Evolutionary conservation across 2,329 filamentous ascomycete species (phyloP).

Genomic region (Xylariomycetidae sp.): DNA sequence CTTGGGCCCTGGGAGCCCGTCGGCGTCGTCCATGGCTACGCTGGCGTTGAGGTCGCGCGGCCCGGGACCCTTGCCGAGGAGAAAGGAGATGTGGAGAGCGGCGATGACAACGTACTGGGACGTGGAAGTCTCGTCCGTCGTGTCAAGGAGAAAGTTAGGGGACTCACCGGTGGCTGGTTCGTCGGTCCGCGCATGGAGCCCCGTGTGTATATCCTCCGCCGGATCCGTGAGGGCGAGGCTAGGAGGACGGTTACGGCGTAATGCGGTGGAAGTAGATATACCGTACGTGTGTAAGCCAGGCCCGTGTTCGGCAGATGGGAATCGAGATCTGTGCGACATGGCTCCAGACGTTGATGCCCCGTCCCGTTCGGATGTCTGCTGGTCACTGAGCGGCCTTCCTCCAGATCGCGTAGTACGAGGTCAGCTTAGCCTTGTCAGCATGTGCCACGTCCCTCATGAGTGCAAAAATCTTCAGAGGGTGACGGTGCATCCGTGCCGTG

Average conservation of each 20-base stretch:
- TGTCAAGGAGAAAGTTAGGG: slow-evolving; percentile 36
- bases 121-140: slow-evolving; percentile 34
- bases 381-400: too few species aligned
- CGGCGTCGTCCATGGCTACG: slow-evolving; percentile 51
- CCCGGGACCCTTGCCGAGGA: slow-evolving; percentile 32
- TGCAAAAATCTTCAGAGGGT: too few species aligned
- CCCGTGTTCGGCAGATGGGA: too few species aligned
- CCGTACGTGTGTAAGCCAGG: too few species aligned
- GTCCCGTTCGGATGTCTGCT: too few species aligned
- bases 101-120: slow-evolving; percentile 34
- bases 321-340: too few species aligned
- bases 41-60: slow-evolving; percentile 51
- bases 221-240: slow-evolving; percentile 22
- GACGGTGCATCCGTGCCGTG: too few species aligned
- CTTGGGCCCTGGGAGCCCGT: slow-evolving; percentile 50
- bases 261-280: too few species aligned
- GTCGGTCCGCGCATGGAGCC: slow-evolving; percentile 56
- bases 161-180: slow-evolving; percentile 56
- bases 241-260: slow-evolving; percentile 22
- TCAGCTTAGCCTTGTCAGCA: too few species aligned
- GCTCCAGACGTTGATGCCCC: too few species aligned
- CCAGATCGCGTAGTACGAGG: too few species aligned
- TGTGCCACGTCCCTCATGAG: too few species aligned
- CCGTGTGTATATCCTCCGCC: slow-evolving; percentile 44
- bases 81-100: slow-evolving; percentile 17